Conservation (phyloP, 2,329 filamentous ascomycete species). For the Penicillium thymicola region DNA sequence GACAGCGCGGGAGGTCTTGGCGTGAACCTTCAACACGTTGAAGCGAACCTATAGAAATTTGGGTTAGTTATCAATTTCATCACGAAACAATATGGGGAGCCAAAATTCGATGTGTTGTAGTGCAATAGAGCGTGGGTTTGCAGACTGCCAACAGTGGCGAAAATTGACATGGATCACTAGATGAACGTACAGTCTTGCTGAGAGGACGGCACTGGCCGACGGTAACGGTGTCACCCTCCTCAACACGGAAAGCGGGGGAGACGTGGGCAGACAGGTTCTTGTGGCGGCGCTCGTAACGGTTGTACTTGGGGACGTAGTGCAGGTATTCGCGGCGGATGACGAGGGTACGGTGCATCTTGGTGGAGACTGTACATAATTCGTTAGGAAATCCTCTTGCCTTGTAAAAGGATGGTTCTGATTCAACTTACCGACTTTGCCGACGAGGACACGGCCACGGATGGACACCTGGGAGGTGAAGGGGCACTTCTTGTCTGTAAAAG, state of each 20-base stretch:
- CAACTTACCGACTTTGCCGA: constrained; percentile 69
- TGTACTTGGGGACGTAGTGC: constrained; percentile 99
- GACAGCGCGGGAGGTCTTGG: constrained; percentile 54
- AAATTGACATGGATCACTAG: not conserved
- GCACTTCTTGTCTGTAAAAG: constrained; percentile 93
- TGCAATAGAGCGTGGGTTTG: not conserved
- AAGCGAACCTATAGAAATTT: constrained; percentile 72
- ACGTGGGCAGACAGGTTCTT: constrained; percentile 99
- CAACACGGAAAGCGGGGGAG: constrained; percentile 99
- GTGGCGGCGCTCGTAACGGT: constrained; percentile 99
- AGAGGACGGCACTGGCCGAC: constrained; percentile 99
- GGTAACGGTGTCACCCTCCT: constrained; percentile 98
- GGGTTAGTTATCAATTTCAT: constrained; percentile 17
- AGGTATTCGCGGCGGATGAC: constrained; percentile 99
- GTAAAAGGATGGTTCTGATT: constrained; percentile 9
- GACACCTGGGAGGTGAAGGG: constrained; percentile 99
- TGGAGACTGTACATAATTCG: constrained; percentile 62
- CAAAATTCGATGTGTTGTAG: not conserved
- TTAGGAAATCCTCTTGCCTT: not conserved
- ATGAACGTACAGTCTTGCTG: constrained; percentile 90
- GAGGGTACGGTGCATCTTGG: constrained; percentile 99
- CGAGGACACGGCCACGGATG: constrained; percentile 99
- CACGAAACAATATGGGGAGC: not conserved
- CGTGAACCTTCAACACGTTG: constrained; percentile 99
- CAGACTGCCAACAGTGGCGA: not conserved